Evolutionary conservation across 257 asterid species (phyloP).

Genomic region (Pogostemon cablin): DNA sequence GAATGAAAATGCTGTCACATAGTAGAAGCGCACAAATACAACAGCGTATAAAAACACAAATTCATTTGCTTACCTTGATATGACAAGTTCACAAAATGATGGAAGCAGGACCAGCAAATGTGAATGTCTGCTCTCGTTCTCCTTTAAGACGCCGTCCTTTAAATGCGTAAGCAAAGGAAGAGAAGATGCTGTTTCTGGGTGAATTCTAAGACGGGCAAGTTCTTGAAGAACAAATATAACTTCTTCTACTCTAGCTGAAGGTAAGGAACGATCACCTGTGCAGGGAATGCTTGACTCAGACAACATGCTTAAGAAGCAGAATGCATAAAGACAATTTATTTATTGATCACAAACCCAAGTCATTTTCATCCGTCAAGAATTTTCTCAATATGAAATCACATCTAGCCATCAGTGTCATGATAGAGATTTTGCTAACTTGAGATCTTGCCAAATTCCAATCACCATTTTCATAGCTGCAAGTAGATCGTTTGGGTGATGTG

Average conservation of each 20-base stretch:
- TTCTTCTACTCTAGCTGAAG: constrained; percentile 86
- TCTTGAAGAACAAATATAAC: constrained; percentile 81
- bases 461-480: constrained; percentile 57
- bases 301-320: constrained; percentile 18
- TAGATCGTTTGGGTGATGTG: constrained; percentile 33
- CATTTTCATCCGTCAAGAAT: constrained; percentile 79
- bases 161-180: constrained; percentile 75
- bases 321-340: constrained; percentile 5
- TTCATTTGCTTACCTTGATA: constrained; percentile 68
- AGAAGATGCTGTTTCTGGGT: constrained; percentile 66
- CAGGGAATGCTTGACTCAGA: constrained; percentile 26
- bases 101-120: constrained; percentile 90
- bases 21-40: constrained; percentile 23
- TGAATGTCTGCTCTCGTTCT: constrained; percentile 49
- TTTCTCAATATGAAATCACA: constrained; percentile 83
- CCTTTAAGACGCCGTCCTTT: constrained; percentile 50
- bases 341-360: constrained; percentile 57
- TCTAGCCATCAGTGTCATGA: constrained; percentile 64
- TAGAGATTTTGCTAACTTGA: constrained; percentile 76
- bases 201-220: constrained; percentile 78
- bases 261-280: constrained; percentile 79
- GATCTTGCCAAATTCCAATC: constrained; percentile 65
- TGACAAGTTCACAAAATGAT: constrained; percentile 88
- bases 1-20: constrained; percentile 10
- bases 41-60: constrained; percentile 5